phyloP scores from a whole-genome alignment of 164 flowering plant species.

The Warburgia ugandensis region DNA sequence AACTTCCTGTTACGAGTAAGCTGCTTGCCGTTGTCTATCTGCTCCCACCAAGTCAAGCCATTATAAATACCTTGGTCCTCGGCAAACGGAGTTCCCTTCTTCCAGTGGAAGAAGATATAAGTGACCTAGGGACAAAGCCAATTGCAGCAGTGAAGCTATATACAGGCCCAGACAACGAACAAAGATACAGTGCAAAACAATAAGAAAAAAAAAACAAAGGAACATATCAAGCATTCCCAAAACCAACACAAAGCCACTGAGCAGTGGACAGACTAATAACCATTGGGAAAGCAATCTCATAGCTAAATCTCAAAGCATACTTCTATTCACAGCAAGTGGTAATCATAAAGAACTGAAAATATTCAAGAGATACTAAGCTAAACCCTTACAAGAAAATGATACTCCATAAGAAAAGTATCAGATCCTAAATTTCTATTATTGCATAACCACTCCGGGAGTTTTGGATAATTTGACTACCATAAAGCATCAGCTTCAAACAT shows the following conservation, averaged over 20 bases:
- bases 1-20: slow-evolving; percentile 61
- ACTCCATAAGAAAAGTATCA: too few relatives aligned
- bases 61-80: slow-evolving; percentile 74
- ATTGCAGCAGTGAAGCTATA: not conserved
- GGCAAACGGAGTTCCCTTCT: slow-evolving; percentile 71
- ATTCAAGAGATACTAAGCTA: too few relatives aligned
- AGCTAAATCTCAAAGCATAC: too few relatives aligned
- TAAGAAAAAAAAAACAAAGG: not conserved
- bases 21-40: slow-evolving; percentile 61
- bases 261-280: too few relatives aligned
- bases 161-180: not conserved
- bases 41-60: slow-evolving; percentile 81
- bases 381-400: too few relatives aligned
- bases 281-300: too few relatives aligned
- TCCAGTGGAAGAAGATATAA: slow-evolving; percentile 52
- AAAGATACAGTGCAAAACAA: not conserved
- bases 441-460: too few relatives aligned
- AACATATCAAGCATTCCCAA: slow-evolving; percentile 1
- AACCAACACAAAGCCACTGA: not conserved
- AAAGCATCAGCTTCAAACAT: too few relatives aligned
- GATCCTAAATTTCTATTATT: too few relatives aligned
- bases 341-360: too few relatives aligned
- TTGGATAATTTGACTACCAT: too few relatives aligned
- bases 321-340: too few relatives aligned
- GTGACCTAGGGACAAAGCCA: slow-evolving; percentile 7